Percentiles rank a stretch among this genome's conserved stretches.
phyloP scores from a whole-genome alignment of 2,329 filamentous ascomycete species.

The Aspergillus unguis region DNA sequence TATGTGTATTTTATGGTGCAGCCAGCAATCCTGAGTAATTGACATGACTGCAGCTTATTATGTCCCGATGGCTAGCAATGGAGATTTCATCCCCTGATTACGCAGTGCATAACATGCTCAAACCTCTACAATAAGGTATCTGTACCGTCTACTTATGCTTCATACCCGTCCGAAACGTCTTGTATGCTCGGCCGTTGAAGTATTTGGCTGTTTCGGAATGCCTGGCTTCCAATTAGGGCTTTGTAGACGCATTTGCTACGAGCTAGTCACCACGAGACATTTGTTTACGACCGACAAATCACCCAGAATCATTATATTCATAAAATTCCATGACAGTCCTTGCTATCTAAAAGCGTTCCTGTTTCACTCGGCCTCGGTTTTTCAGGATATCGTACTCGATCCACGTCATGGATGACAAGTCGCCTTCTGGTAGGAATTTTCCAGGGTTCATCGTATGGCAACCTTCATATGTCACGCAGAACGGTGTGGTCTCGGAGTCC shows the following conservation, averaged over 20 bases:
- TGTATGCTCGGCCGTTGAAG: no score
- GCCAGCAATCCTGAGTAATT: not conserved
- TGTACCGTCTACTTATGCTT: no score
- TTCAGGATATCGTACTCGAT: slow-evolving; percentile 75
- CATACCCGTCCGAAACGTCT: no score
- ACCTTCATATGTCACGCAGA: slow-evolving; percentile 87
- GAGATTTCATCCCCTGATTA: not conserved
- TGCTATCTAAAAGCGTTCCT: slow-evolving; percentile 54
- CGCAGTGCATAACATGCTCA: no score
- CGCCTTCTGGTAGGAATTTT: slow-evolving; percentile 65
- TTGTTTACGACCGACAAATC: not conserved
- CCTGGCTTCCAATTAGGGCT: no score
- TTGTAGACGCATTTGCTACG: no score
- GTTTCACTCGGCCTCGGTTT: slow-evolving; percentile 59
- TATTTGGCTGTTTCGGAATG: no score
- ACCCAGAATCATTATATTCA: not conserved
- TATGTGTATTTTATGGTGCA: slow-evolving; percentile 1
- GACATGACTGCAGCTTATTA: not conserved
- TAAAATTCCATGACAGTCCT: not conserved
- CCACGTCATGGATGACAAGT: slow-evolving; percentile 72
- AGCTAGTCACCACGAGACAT: no score
- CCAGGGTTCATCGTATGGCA: slow-evolving; percentile 96
- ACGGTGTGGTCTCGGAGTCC: slow-evolving; percentile 76
- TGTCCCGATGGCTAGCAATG: not conserved
- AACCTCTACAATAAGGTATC: no score